Evolutionary conservation across 176 grass and related monocot genomes (phyloP), one percentile per base, ranked within the genome.

Genomic region (Leersia perrieri): DNA sequence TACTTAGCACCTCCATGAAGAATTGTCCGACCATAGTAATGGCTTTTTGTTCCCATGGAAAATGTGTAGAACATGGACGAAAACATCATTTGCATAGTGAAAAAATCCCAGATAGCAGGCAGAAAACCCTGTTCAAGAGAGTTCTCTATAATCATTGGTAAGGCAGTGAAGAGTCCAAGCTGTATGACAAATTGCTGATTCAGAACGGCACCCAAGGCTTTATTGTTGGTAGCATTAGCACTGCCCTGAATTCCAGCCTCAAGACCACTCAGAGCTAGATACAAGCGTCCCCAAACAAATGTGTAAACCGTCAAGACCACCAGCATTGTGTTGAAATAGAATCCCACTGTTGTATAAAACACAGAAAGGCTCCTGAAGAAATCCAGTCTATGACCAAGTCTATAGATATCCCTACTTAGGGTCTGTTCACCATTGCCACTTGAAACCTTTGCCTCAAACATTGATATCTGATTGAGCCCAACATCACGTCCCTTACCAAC

Each of bases 1-100:
- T 95, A 95, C 51, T 98, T 98, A 72, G 95, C 95, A 76, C 95
- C 95, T 6, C 95, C 95, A 86, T 98, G 95, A 93, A 98, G 95
- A 80, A 98, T 95, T 35, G 95, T 98, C 49, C 92, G 88, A 2
- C 95, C 95, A 73, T 98, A 98, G 73, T 95, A 98, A 86, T 98
- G 95, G 39, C 78, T 84, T 68, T 95, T 98, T 33, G 92, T 98
- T 71, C 95, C 95, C 95, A 98, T 91, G 5, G 95, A 98, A 86
- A 98, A 98, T 33, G 95, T 98, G 75, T 94, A 98, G 81, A 98
- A 98, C 57, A 93, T n/a, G 15, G 95, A 98, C 12, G 95, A 74
- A 78, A 98, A 91, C 26, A 93, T 87, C 72, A 98, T 78, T 74
- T 95, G 95, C 95, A 98, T 98, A 65, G 95, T 98, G 29, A 97